A percentile compares a stretch with the other conserved stretches of the same genome.
Evolutionary conservation across 768 basidiomycete species (phyloP).

Genomic region (Dioszegia aurantiaca): DNA sequence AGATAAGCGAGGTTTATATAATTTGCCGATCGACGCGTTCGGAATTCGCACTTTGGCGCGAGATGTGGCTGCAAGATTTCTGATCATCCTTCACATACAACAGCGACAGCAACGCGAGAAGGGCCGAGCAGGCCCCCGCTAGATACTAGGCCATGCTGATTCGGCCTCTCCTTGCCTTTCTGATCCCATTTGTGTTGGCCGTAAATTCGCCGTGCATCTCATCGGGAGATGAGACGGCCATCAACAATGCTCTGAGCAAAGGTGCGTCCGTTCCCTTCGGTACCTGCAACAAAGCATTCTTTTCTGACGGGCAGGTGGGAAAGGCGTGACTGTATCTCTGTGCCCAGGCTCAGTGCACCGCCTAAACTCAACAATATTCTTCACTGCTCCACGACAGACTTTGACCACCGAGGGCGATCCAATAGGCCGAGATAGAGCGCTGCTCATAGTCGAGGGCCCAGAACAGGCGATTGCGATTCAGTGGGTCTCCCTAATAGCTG

Average conservation of each 20-base stretch:
- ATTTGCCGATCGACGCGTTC: no score
- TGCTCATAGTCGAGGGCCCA: constrained; percentile 49
- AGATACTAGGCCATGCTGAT: background rate
- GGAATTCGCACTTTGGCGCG: background rate
- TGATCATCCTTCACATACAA: no score
- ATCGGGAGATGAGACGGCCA: constrained; percentile 31
- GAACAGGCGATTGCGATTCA: constrained; percentile 49
- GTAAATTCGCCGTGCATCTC: constrained; percentile 22
- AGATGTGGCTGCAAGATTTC: background rate
- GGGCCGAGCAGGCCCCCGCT: no score
- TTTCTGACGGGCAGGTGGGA: constrained; percentile 35
- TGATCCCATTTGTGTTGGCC: background rate
- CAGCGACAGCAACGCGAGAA: no score
- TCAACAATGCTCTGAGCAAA: constrained; percentile 31
- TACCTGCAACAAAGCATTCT: background rate
- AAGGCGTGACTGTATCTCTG: constrained; percentile 42
- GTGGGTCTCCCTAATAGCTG: constrained; percentile 26
- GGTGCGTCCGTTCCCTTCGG: constrained; percentile 23
- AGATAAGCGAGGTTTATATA: no score
- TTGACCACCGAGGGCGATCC: constrained; percentile 51
- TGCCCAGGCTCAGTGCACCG: constrained; percentile 50
- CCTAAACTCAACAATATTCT: constrained; percentile 42
- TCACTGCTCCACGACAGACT: constrained; percentile 48
- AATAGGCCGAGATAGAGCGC: constrained; percentile 39
- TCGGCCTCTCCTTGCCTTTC: background rate